Evolutionary conservation across 164 flowering plant genomes (phyloP).

Genomic region (Litsea cubeba): DNA sequence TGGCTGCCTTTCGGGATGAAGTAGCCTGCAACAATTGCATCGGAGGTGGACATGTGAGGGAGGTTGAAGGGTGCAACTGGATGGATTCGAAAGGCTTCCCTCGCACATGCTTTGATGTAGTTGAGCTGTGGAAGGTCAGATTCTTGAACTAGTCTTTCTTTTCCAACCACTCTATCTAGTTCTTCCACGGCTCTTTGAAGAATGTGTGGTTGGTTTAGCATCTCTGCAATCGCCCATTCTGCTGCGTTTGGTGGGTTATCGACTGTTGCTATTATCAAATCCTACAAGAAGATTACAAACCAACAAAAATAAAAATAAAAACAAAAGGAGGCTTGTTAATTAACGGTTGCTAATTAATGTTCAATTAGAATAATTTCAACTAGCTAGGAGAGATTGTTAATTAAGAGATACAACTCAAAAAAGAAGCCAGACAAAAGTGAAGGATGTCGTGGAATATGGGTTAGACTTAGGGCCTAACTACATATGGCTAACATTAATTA

Average conservation of each 20-base stretch:
- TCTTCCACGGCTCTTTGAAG: slow-evolving; percentile 23
- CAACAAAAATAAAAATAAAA: too few relatives aligned
- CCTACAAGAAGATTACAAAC: slow-evolving; percentile 13
- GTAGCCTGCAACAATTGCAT: slow-evolving; percentile 25
- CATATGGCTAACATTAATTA: too few relatives aligned
- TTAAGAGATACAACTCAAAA: too few relatives aligned
- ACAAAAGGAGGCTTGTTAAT: too few relatives aligned
- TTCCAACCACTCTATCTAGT: slow-evolving; percentile 21
- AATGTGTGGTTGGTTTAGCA: slow-evolving; percentile 30
- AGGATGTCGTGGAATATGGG: too few relatives aligned
- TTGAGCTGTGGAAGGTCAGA: slow-evolving; percentile 26
- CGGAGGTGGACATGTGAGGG: slow-evolving; percentile 23
- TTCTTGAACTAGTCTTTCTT: slow-evolving; percentile 28
- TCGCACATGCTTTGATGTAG: slow-evolving; percentile 19
- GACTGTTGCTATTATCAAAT: slow-evolving; percentile 26
- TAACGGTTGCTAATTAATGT: too few relatives aligned
- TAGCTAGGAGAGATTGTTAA: too few relatives aligned
- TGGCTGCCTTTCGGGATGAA: slow-evolving; percentile 30
- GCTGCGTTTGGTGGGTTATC: slow-evolving; percentile 32
- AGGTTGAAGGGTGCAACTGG: slow-evolving; percentile 28
- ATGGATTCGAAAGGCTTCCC: slow-evolving; percentile 27
- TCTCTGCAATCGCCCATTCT: slow-evolving; percentile 33
- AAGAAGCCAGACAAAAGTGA: too few relatives aligned
- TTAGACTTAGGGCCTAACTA: too few relatives aligned
- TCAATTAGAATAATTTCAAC: too few relatives aligned